Percentiles rank a stretch among this genome's conserved stretches.
phyloP scores from a whole-genome alignment of 2,329 filamentous ascomycete genomes.

The Microsporum audouinii region DNA sequence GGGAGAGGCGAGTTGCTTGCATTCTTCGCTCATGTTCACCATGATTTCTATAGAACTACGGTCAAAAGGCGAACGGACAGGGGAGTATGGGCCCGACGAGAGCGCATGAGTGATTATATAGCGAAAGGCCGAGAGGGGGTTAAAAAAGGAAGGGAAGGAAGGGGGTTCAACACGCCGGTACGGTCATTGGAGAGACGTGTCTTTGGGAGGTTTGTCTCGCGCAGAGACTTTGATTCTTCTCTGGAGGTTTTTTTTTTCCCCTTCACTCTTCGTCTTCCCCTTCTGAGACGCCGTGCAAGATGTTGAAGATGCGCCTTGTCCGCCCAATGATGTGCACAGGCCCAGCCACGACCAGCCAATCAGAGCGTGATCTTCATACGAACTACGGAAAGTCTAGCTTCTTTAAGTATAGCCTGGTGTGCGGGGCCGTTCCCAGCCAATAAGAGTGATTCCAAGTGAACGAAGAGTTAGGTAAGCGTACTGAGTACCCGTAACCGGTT shows the following conservation, averaged over 20 bases:
- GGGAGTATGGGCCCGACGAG: background rate
- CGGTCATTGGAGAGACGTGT: conserved; percentile 3
- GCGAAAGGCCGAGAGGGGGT: background rate
- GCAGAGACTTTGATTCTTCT: background rate
- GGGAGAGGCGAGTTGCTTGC: conserved; percentile 41
- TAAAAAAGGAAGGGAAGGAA: background rate
- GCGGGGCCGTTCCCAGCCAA: background rate
- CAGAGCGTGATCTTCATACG: background rate
- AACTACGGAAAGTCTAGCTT: background rate
- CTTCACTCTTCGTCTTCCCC: background rate
- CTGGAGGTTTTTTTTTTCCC: background rate
- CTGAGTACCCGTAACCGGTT: background rate
- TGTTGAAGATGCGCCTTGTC: background rate
- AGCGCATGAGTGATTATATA: background rate
- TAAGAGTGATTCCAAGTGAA: background rate
- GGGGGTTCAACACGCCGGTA: background rate
- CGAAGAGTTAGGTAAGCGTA: background rate
- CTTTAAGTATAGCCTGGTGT: background rate
- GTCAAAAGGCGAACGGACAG: background rate
- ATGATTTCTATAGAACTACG: background rate
- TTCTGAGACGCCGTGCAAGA: background rate
- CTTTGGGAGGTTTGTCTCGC: background rate
- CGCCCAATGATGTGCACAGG: background rate
- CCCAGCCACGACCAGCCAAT: background rate
- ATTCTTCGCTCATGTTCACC: conserved; percentile 23